Evolutionary conservation across 768 basidiomycete genomes (phyloP).

Genomic region (Tylopilus subfusipes): DNA sequence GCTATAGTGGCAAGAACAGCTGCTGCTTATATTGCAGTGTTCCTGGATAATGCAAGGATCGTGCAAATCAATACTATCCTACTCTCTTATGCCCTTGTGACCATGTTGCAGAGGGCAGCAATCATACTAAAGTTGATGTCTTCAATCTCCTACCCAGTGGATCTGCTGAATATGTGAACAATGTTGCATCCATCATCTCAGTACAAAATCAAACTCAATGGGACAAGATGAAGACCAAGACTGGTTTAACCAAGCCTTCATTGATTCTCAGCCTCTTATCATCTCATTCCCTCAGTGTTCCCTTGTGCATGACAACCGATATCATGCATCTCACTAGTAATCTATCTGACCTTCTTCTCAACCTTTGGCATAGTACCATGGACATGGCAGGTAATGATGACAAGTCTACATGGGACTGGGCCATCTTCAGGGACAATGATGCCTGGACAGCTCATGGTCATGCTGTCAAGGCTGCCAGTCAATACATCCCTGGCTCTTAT

Average conservation of each 20-base stretch:
- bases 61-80: conserved; percentile 33
- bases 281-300: too few relatives aligned
- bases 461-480: background rate
- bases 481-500: background rate
- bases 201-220: too few relatives aligned
- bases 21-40: conserved; percentile 35
- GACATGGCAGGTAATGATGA: background rate
- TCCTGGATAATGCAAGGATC: conserved; percentile 18
- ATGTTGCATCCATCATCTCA: too few relatives aligned
- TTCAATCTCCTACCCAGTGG: conserved; percentile 9
- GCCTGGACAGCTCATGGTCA: background rate
- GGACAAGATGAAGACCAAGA: conserved; percentile 26
- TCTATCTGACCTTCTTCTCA: background rate
- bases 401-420: background rate
- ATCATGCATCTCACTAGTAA: conserved; percentile 30
- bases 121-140: conserved; percentile 31
- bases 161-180: background rate
- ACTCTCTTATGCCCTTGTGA: conserved; percentile 28
- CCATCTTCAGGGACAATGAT: too few relatives aligned
- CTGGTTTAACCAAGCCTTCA: conserved; percentile 35
- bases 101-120: conserved; percentile 21
- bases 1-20: conserved; percentile 32
- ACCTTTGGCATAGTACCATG: background rate
- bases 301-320: too few relatives aligned
- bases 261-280: conserved; percentile 38